Evolutionary conservation across 768 basidiomycete genomes (phyloP).

Genomic region (Peribolospora kevripleyi): DNA sequence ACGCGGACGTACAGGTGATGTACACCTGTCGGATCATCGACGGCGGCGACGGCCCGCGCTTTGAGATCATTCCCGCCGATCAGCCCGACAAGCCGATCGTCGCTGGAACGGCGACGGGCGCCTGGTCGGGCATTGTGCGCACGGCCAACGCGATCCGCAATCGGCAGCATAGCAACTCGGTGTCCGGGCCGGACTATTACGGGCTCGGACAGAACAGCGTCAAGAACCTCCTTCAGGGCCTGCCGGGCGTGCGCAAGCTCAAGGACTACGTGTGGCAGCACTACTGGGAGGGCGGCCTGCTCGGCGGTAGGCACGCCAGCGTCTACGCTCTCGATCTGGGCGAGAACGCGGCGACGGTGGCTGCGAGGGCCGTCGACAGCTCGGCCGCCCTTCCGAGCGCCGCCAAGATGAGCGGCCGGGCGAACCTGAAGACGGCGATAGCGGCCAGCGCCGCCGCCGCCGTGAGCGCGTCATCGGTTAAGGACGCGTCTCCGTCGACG

Average conservation of each 20-base stretch:
- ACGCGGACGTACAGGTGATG: conserved; percentile 40
- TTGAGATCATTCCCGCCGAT: conserved; percentile 55
- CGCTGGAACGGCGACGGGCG: conserved; percentile 68
- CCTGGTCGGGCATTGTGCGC: conserved; percentile 62
- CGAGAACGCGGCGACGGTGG: conserved; percentile 8
- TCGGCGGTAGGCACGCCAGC: neutral
- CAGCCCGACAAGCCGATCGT: conserved; percentile 44
- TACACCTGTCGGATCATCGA: conserved; percentile 67
- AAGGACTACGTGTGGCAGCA: conserved; percentile 69
- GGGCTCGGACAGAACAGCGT: conserved; percentile 68
- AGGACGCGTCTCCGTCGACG: too few relatives aligned
- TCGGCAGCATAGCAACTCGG: conserved; percentile 60
- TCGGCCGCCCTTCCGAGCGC: conserved; percentile 19
- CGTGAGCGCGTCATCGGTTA: too few relatives aligned
- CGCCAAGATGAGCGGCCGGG: neutral
- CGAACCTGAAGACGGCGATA: too few relatives aligned
- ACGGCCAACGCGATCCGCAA: conserved; percentile 58
- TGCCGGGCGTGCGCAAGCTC: conserved; percentile 43
- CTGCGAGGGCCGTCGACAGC: conserved; percentile 15
- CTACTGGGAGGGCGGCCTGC: conserved; percentile 39
- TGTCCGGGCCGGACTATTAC: conserved; percentile 72
- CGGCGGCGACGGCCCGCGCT: conserved; percentile 63
- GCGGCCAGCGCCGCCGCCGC: too few relatives aligned
- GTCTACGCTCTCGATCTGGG: neutral
- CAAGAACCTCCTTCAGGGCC: conserved; percentile 70